A percentile compares a stretch with the other conserved stretches of the same genome.
Evolutionary conservation across 2,329 filamentous ascomycete genomes (phyloP).

Genomic region (Cladosporium sp.): DNA sequence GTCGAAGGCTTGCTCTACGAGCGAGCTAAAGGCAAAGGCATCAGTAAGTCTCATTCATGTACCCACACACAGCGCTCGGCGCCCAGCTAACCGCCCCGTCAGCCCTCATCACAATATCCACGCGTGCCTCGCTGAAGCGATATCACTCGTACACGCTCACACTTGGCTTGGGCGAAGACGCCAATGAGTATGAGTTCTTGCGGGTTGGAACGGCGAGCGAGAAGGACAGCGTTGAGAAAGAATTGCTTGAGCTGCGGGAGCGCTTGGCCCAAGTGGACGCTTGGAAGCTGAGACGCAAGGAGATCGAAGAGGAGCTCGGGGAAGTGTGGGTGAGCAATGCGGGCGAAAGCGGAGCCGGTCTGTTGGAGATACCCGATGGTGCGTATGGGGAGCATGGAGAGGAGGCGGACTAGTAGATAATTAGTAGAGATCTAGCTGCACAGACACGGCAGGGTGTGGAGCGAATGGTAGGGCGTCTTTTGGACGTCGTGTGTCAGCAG

Average conservation of each 20-base stretch:
- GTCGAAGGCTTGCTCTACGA: conserved; percentile 94
- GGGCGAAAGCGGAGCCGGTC: conserved; percentile 5
- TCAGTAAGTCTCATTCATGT: conserved; percentile 61
- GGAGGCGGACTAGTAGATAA: not conserved
- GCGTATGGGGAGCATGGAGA: conserved; percentile 3
- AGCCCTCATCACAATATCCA: conserved; percentile 93
- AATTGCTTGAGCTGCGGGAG: conserved; percentile 78
- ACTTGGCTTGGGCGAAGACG: conserved; percentile 73
- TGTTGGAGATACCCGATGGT: conserved; percentile 5
- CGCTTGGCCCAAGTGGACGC: conserved; percentile 74
- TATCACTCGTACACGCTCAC: conserved; percentile 91
- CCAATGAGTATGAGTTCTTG: conserved; percentile 89
- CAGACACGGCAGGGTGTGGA: conserved; percentile 2
- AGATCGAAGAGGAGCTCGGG: conserved; percentile 78
- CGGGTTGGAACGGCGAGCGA: conserved; percentile 90
- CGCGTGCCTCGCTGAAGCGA: conserved; percentile 87
- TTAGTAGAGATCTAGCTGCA: not conserved
- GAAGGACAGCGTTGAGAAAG: conserved; percentile 88
- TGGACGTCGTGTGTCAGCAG: conserved; percentile 1
- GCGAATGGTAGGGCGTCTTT: not conserved
- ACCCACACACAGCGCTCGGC: conserved; percentile 11
- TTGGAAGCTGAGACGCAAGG: conserved; percentile 67
- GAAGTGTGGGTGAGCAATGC: conserved; percentile 51
- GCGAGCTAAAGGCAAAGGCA: conserved; percentile 84
- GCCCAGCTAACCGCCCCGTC: conserved; percentile 8